Evolutionary conservation across 768 basidiomycete genomes (phyloP).

Genomic region (Leucocoprinus leucothites): DNA sequence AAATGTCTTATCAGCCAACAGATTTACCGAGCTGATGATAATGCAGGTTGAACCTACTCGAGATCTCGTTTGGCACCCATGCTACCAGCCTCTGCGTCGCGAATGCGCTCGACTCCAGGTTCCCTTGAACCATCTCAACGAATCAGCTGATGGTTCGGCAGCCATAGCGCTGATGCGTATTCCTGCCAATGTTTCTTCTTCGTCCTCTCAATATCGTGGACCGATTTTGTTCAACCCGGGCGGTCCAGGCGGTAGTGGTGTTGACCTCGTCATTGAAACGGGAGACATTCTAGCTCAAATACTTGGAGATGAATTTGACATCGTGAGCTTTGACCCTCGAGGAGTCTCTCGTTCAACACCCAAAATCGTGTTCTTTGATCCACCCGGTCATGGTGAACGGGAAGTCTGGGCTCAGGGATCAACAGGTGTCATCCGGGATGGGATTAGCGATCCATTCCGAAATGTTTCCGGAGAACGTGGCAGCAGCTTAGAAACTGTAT

Average conservation of each 20-base stretch:
- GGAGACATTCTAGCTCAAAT: slow-evolving; percentile 26
- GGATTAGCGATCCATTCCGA: neutral
- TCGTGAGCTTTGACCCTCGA: slow-evolving; percentile 46
- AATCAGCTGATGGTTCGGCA: slow-evolving; percentile 29
- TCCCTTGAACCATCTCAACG: slow-evolving; percentile 25
- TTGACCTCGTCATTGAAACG: slow-evolving; percentile 20
- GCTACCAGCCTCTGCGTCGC: slow-evolving; percentile 9
- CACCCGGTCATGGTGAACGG: neutral
- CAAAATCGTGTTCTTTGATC: slow-evolving; percentile 30
- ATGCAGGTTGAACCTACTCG: slow-evolving; percentile 13
- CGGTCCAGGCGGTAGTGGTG: slow-evolving; percentile 46
- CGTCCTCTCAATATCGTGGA: slow-evolving; percentile 31
- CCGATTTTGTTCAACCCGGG: slow-evolving; percentile 46
- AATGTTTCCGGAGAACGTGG: neutral
- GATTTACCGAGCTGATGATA: neutral
- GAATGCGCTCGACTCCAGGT: slow-evolving; percentile 17
- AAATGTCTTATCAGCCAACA: too few relatives aligned
- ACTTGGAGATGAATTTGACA: slow-evolving; percentile 41
- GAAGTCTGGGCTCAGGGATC: neutral
- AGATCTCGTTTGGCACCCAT: slow-evolving; percentile 15
- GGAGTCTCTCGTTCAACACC: slow-evolving; percentile 35
- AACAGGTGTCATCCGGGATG: slow-evolving; percentile 27
- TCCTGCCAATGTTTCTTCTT: slow-evolving; percentile 26
- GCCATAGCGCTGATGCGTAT: slow-evolving; percentile 41
- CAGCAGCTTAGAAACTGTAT: slow-evolving; percentile 21